phyloP scores from a whole-genome alignment of 345 rosid species.

The Corchorus olitorius region DNA sequence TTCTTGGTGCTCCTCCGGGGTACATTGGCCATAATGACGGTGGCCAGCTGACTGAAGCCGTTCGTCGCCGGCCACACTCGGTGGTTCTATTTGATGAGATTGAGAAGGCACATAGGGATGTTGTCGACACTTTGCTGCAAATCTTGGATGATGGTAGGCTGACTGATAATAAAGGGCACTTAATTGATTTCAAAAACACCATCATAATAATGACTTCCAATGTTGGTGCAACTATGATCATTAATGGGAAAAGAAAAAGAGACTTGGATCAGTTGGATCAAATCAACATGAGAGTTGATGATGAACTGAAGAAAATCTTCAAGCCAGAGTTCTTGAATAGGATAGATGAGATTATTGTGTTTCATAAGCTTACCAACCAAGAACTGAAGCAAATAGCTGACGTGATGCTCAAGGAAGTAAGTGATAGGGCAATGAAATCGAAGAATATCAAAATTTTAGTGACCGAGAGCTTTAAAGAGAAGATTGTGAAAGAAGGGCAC shows the following conservation, averaged over 20 bases:
- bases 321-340: constrained; percentile 15
- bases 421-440: not conserved
- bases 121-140: constrained; percentile 6
- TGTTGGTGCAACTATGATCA: not conserved
- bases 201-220: constrained; percentile 11
- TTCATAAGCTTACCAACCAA: not conserved
- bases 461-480: not conserved
- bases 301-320: not conserved
- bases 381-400: not conserved
- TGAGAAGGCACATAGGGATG: not conserved
- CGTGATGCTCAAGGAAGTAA: not conserved
- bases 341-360: constrained; percentile 1
- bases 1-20: constrained; percentile 3
- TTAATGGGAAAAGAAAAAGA: not conserved
- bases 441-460: not conserved
- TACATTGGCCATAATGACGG: not conserved
- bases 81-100: constrained; percentile 5
- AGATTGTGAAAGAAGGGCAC: not conserved
- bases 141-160: constrained; percentile 8
- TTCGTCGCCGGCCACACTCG: not conserved
- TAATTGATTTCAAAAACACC: constrained; percentile 16
- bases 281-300: not conserved
- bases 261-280: not conserved
- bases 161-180: not conserved
- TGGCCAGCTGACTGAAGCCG: not conserved